Evolutionary conservation across 208 protist genomes (phyloP), one percentile per base, ranked within the genome.

Genomic region (Trypanosoma avium): DNA sequence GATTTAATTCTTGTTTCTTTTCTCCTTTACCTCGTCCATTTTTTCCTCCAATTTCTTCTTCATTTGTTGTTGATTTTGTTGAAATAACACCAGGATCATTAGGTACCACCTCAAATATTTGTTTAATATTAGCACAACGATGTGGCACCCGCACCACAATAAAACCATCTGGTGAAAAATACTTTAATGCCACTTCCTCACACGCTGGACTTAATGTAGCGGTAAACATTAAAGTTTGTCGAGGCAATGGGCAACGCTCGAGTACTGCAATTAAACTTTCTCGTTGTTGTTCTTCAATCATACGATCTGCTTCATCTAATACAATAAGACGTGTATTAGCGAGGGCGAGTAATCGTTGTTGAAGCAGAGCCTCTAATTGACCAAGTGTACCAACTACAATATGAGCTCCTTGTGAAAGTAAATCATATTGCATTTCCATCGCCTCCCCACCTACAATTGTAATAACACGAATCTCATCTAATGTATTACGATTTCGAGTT

Each of bases 281-380:
- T 30, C 58, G 63, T n/a, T 72, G 67, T 52, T 98, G 89, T 47
- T 98, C 85, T 69, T 97, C 90, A 50, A 92, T 86, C 68, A 99
- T 95, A 43, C 93, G 81, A 75, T 99, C 98, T 0, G 97, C 98
- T 69, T 99, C 98, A 75, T 99, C 98, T 65, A 99, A 70, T 27
- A 98, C 94, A 19, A 99, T 79, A 26, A 80, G 67, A 17, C 61
- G 54, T 3, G 80, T 78, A 70, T 88, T 92, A 42, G 77, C 77
- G 1, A 95, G 75, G 0, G 82, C 82, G 17, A 95, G 75, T 21
- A 88, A 40, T 21, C 84, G 75, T 35, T 88, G 71, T 53, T 79
- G 72, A 15, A 95, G 80, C 42, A 95, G 66, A 4, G 73, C 45
- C 2, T 82, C 70, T 24, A 93, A 69, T 73, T 95, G 89, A 0